These are phyloP conservation scores for Monosiga brevicollis DNA, from an alignment of 78 protist genomes.

Conservation along the genomic window DNA sequence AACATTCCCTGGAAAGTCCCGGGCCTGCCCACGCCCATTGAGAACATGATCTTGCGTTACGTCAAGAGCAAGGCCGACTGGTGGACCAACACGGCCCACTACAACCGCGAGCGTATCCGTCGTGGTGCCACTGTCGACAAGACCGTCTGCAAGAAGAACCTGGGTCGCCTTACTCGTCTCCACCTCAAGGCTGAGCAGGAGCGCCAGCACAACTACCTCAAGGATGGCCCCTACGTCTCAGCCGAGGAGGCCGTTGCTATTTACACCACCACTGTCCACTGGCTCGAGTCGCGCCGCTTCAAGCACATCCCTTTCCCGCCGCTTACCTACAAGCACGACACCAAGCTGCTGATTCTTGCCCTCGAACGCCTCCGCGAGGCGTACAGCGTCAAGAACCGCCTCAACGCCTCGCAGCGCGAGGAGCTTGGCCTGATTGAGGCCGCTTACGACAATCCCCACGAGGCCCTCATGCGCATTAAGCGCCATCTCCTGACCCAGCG, in stretches of 20 bases:
- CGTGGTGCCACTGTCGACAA: conserved; percentile 99
- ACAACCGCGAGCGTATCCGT: conserved; percentile 95
- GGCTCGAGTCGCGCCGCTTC: conserved; percentile 92
- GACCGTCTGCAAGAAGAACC: conserved; percentile 94
- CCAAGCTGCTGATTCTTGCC: conserved; percentile 95
- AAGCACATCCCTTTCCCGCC: conserved; percentile 99
- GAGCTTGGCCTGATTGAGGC: conserved; percentile 98
- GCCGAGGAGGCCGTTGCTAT: conserved; percentile 97
- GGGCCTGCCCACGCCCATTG: conserved; percentile 95
- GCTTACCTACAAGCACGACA: conserved; percentile 96
- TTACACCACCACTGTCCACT: conserved; percentile 92
- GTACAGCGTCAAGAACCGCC: conserved; percentile 82
- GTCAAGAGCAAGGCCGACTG: conserved; percentile 99
- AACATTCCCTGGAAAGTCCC: conserved; percentile 99
- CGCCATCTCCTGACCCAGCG: conserved; percentile 95
- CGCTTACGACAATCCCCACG: conserved; percentile 99
- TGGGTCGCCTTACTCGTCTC: conserved; percentile 98
- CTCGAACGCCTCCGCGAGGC: conserved; percentile 95
- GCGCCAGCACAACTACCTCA: conserved; percentile 96
- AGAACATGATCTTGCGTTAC: conserved; percentile 95
- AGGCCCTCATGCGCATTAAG: conserved; percentile 93
- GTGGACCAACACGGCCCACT: conserved; percentile 98
- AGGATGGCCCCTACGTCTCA: conserved; percentile 97
- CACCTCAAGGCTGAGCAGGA: conserved; percentile 97
- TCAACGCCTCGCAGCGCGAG: conserved; percentile 95